Evolutionary conservation across 2,329 filamentous ascomycete species (phyloP), one percentile per base, ranked within the genome.

Genomic region (Microcyclospora tardicrescens): DNA sequence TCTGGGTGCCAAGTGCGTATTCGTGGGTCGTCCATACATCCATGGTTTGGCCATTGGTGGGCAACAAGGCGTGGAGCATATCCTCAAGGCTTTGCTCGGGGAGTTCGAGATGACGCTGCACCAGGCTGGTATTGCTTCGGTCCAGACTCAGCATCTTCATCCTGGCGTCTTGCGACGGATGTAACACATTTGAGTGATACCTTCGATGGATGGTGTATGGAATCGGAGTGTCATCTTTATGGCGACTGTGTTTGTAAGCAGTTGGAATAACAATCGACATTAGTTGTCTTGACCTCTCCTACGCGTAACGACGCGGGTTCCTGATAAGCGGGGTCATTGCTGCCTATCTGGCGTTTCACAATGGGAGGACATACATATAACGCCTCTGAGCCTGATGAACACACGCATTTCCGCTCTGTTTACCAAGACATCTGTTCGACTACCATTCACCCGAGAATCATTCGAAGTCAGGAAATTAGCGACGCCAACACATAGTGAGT

Each of bases 31-130:
- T 39, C 73, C 74, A 4, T 71, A 67, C 15, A 65, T 77, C 11
- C 79, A 77, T 50, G 73, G 72, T 0, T 54, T 79, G 11, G 68
- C 65, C 2, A 64, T 75, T 15, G 67, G 63, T 5, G 75, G 74
- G 5, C 65, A 68, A 48, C 60, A 66, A 31, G 75, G 75, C 9
- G 75, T 71, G 1, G 66, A 65, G 43, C 46, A 55, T 40, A 49
- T 49, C n/a, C 13, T 48, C 28, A 44, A 43, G 29, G 36, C 31
- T 28, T 16, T 51, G 31, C 33, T 49, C 9, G 47, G 42, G 2
- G 47, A 50, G 35, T 33, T 45, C 24, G 44, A 49, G 34, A 28
- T 47, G 12, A 46, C 43, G 8, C 28, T 51, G 16, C 46, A 50
- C 38, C 40, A 48, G 12, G 40, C 45, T n/a, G 47, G 47, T 8